Evolutionary conservation across 768 basidiomycete genomes (phyloP), one percentile per base, ranked within the genome.

Genomic region (Russula earlei): DNA sequence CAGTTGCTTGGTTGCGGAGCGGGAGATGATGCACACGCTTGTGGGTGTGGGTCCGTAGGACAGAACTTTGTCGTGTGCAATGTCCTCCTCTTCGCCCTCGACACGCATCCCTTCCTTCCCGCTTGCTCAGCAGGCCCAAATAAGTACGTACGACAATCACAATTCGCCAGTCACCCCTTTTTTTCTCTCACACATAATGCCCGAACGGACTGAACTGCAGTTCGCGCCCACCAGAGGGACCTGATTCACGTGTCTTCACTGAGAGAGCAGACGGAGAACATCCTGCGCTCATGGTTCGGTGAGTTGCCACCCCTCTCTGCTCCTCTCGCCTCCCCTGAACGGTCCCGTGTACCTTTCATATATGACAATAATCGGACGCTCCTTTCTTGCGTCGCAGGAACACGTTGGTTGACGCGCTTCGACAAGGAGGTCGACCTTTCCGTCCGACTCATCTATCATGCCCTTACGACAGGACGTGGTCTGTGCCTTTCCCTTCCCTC

Each of bases 191-290:
- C 12, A 36, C 15, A 1, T 9, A 40, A 60, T 61, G 54, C 62
- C 45, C 60, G 56, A 40, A 38, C 27, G n/a, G 36, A 40, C 49
- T 24, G 40, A 25, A 40, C 17, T 27, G 27, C 66, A 93, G 91
- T 92, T 66, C 79, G 91, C 56, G 85, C 90, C 36, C 85, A 89
- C 66, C 91, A 92, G 66, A 74, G 91, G 59, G 91, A 93, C 68
- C 60, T 87, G 43, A 87, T 83, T 64, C 86, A 91, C 71, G 75
- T 91, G 41, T 76, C 83, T 29, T 79, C 80, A 6, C 71, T 93
- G 65, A 82, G 79, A 62, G 87, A 89, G 50, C 86, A 91, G 65
- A 73, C 81, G 10, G 87, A 90, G 61, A 78, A 73, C 55, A 84
- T 87, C 5, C 72, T 91, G 25, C 77, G 90, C 42, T 76, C 87